A percentile compares a stretch with the other conserved stretches of the same genome.
These are phyloP conservation scores for Alternaria atra DNA, from an alignment of 2,329 filamentous ascomycete genomes.

Conservation along the genomic window DNA sequence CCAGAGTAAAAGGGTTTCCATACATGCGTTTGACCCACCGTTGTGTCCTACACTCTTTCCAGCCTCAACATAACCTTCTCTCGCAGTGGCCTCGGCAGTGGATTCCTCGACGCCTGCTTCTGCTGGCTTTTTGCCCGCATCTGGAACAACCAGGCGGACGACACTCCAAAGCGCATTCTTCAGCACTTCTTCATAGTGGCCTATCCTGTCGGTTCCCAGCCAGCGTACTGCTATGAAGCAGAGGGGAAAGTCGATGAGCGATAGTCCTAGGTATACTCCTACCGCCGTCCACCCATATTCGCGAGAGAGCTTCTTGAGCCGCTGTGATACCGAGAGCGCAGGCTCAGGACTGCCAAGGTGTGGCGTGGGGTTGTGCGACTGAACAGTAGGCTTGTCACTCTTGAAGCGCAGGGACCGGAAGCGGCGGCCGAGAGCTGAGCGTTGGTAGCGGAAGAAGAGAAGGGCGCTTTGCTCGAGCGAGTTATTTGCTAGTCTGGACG, in stretches of 20 bases:
- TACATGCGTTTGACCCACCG: conserved; percentile 75
- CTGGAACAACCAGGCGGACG: conserved; percentile 69
- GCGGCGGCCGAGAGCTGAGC: conserved; percentile 34
- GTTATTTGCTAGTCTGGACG: conserved; percentile 12
- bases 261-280: conserved; percentile 87
- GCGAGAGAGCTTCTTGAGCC: conserved; percentile 82
- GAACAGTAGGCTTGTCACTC: conserved; percentile 40
- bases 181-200: conserved; percentile 74
- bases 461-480: conserved; percentile 27
- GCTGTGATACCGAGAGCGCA: conserved; percentile 68
- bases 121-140: conserved; percentile 60
- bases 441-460: conserved; percentile 28
- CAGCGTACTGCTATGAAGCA: conserved; percentile 88
- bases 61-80: conserved; percentile 53
- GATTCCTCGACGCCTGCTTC: conserved; percentile 56
- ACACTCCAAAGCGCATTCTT: conserved; percentile 66
- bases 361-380: conserved; percentile 50
- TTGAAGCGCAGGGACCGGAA: conserved; percentile 51
- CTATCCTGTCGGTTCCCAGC: conserved; percentile 86
- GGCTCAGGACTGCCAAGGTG: conserved; percentile 52
- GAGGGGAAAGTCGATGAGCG: conserved; percentile 90
- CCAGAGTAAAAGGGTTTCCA: conserved; percentile 46
- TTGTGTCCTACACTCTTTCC: conserved; percentile 70
- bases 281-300: conserved; percentile 96
- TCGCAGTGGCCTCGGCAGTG: conserved; percentile 36